Conservation (phyloP, 768 basidiomycete genomes). For the Russula brevipes region DNA sequence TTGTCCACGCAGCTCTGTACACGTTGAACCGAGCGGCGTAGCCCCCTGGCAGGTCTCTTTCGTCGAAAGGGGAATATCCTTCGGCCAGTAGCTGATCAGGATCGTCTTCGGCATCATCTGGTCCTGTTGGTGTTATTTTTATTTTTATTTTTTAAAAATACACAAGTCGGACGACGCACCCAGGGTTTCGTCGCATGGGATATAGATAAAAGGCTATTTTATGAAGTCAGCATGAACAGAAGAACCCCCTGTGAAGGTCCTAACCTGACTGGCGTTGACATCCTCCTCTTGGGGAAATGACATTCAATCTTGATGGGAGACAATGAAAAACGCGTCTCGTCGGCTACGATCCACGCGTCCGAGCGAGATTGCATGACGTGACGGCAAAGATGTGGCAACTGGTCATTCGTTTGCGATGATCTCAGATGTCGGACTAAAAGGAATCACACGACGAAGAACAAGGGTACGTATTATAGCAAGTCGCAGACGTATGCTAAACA, state of each 20-base stretch:
- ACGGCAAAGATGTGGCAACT: too few species aligned
- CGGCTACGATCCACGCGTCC: background rate
- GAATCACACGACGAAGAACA: background rate
- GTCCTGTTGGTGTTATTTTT: background rate
- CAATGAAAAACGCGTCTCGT: background rate
- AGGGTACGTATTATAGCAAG: background rate
- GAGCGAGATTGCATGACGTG: background rate
- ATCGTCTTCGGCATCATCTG: slow-evolving; percentile 2
- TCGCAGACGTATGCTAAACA: too few species aligned
- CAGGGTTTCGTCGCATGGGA: slow-evolving; percentile 16
- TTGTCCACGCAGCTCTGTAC: slow-evolving; percentile 22
- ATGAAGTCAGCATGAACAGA: background rate
- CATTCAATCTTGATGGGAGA: slow-evolving; percentile 1
- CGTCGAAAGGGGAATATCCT: slow-evolving; percentile 16
- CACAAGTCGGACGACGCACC: slow-evolving; percentile 1
- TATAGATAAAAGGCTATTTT: slow-evolving; percentile 19
- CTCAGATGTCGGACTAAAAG: background rate
- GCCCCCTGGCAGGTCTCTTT: slow-evolving; percentile 22
- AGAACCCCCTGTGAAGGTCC: background rate
- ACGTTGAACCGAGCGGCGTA: slow-evolving; percentile 17
- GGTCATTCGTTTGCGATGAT: background rate
- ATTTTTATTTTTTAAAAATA: background rate
- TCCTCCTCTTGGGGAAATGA: slow-evolving; percentile 8
- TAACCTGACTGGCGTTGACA: slow-evolving; percentile 23
- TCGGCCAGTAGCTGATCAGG: slow-evolving; percentile 2